Evolutionary conservation across 176 grass and related monocot species (phyloP), one percentile per base, ranked within the genome.

Genomic region (Oropetium thomaeum): DNA sequence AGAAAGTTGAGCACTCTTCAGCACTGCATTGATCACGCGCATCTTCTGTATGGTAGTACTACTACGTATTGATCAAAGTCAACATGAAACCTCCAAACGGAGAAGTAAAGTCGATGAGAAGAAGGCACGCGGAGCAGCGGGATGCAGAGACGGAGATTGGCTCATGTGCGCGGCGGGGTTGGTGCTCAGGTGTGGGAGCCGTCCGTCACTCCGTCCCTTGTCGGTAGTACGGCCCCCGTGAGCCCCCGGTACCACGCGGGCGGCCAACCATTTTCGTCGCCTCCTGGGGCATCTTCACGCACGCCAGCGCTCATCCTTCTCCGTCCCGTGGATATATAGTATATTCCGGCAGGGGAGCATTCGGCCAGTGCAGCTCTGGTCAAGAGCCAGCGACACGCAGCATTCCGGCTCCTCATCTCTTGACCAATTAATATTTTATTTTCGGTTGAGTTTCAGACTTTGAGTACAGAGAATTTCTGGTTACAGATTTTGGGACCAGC

Each of bases 251-350:
- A 51, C 29, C 22, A 29, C 16, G 23, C 27, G 70, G 81, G 23
- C 27, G 70, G 81, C 81, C 78, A 82, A 71, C 79, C 39, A 60
- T 69, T 85, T 89, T 82, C 69, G 28, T 43, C 59, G 28, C 28
- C 53, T 13, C 53, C n/a, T 27, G 9, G 32, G 5, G 5, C 66
- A 62, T 17, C 45, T 3, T 41, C 54, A 29, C 42, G 44, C 40
- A 3, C 52, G 5, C 15, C 27, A n/a, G 22, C n/a, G n/a, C 28
- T 31, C 13, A 30, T 17, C 16, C 16, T 62, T 7, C 58, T 7
- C 58, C 5, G 14, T 32, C 0, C 53, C 57, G 4, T 49, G 17
- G 20, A 22, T 10, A 0, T 11, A 2, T 47, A 14, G n/a, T 66
- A 55, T 43, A 66, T 47, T 10, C 35, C 19, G 15, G 14, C 8